Percentiles rank a stretch among this genome's conserved stretches.
Conservation (phyloP, 768 basidiomycete genomes). For the Xerocomellus intermedius region DNA sequence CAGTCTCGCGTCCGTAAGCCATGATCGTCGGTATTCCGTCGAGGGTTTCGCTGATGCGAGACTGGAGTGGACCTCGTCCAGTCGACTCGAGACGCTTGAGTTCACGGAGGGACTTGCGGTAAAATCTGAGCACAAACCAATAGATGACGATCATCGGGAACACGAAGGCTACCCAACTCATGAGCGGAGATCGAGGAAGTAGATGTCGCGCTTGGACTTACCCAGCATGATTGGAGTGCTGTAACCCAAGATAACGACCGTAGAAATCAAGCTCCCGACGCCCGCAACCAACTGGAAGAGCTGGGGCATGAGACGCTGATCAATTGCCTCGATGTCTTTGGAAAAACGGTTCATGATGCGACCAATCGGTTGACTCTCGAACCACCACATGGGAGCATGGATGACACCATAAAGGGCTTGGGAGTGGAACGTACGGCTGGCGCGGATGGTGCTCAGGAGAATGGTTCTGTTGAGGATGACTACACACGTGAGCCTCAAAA, state of each 20-base stretch:
- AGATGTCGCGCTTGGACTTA: constrained; percentile 28
- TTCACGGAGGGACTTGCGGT: constrained; percentile 47
- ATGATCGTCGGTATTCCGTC: constrained; percentile 47
- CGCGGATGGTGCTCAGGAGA: constrained; percentile 26
- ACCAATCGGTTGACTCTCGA: constrained; percentile 38
- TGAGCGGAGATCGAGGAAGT: constrained; percentile 19
- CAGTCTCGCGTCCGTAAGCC: constrained; percentile 40
- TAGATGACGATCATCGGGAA: constrained; percentile 34
- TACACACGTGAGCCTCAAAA: constrained; percentile 7
- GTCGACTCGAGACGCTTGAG: constrained; percentile 46
- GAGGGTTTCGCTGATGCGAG: constrained; percentile 51
- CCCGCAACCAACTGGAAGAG: constrained; percentile 28
- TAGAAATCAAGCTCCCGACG: constrained; percentile 24
- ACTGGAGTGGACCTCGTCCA: constrained; percentile 48
- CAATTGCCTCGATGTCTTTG: constrained; percentile 40
- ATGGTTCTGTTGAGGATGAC: constrained; percentile 27
- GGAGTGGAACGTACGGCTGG: constrained; percentile 29
- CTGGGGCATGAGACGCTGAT: constrained; percentile 36
- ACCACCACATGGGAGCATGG: constrained; percentile 29
- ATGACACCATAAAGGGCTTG: constrained; percentile 23
- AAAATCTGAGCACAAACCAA: constrained; percentile 43
- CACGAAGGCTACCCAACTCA: constrained; percentile 16
- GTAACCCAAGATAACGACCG: constrained; percentile 20
- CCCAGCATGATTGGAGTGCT: constrained; percentile 35
- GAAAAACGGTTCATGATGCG: constrained; percentile 49